phyloP scores from a whole-genome alignment of 148 eudicot genomes.

The Camellia lanceoleosa region DNA sequence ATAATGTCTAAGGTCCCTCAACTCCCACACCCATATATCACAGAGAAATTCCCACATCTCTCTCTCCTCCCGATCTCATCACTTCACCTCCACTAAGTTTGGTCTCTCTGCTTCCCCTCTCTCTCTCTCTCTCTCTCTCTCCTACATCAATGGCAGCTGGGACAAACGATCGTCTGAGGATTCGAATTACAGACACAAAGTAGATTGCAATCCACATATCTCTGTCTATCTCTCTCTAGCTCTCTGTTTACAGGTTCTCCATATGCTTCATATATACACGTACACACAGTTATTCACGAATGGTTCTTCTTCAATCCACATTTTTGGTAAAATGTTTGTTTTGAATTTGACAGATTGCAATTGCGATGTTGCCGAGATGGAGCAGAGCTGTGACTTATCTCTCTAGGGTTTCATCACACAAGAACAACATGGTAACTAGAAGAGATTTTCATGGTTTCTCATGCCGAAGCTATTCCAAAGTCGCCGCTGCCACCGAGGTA shows the following conservation, averaged over 20 bases:
- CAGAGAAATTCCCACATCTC: no score
- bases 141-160: no score
- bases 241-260: not conserved
- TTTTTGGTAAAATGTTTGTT: not conserved
- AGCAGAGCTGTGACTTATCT: slow-evolving; percentile 36
- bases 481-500: slow-evolving; percentile 28
- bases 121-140: no score
- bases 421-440: slow-evolving; percentile 16
- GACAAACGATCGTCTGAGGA: no score
- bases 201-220: no score
- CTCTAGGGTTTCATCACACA: slow-evolving; percentile 33
- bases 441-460: slow-evolving; percentile 24
- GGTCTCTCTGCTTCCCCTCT: no score
- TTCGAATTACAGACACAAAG: no score
- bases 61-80: no score
- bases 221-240: no score
- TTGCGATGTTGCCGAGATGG: slow-evolving; percentile 56
- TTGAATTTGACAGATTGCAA: slow-evolving; percentile 1
- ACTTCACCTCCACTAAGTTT: no score
- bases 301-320: not conserved
- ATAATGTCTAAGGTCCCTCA: no score
- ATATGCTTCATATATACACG: not conserved
- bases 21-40: no score
- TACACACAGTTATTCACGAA: not conserved
- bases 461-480: slow-evolving; percentile 39